Conservation (phyloP, 257 asterid species). For the Solanum habrochaites region DNA sequence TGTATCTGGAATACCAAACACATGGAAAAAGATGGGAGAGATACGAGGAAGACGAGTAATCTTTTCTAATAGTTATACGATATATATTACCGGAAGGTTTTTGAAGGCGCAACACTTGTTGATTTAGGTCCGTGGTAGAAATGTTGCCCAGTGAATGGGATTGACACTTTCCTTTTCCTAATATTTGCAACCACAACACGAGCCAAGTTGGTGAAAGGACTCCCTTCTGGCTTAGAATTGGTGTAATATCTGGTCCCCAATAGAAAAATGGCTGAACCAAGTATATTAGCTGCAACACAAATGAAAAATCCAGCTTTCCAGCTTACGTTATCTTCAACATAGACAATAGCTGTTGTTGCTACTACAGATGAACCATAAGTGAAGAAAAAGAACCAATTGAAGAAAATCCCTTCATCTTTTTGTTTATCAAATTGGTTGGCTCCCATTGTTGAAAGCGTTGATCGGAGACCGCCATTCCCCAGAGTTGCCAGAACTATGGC, state of each 20-base stretch:
- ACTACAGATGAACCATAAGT: constrained; percentile 4
- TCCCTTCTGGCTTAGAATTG: constrained; percentile 1
- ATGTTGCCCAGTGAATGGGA: background rate
- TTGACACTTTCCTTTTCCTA: background rate
- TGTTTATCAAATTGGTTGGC: constrained; percentile 29
- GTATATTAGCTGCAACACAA: constrained; percentile 2
- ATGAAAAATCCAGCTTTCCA: constrained; percentile 33
- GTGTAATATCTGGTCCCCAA: constrained; percentile 17
- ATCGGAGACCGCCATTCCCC: constrained; percentile 29
- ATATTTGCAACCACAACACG: constrained; percentile 4
- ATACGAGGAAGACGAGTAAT: too few relatives aligned
- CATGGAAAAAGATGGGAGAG: too few relatives aligned
- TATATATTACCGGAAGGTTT: background rate
- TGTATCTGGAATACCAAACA: too few relatives aligned
- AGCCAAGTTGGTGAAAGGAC: constrained; percentile 6
- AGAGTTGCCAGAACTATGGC: constrained; percentile 16
- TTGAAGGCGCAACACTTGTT: background rate
- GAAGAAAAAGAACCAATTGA: constrained; percentile 33
- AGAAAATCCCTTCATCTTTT: constrained; percentile 19
- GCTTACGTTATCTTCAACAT: constrained; percentile 33
- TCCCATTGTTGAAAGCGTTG: constrained; percentile 33
- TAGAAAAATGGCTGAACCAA: constrained; percentile 24
- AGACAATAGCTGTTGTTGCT: constrained; percentile 23
- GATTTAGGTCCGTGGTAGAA: background rate
- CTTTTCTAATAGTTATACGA: too few relatives aligned